Conservation (phyloP, 2,329 filamentous ascomycete species). For the Aspergillus sp. region DNA sequence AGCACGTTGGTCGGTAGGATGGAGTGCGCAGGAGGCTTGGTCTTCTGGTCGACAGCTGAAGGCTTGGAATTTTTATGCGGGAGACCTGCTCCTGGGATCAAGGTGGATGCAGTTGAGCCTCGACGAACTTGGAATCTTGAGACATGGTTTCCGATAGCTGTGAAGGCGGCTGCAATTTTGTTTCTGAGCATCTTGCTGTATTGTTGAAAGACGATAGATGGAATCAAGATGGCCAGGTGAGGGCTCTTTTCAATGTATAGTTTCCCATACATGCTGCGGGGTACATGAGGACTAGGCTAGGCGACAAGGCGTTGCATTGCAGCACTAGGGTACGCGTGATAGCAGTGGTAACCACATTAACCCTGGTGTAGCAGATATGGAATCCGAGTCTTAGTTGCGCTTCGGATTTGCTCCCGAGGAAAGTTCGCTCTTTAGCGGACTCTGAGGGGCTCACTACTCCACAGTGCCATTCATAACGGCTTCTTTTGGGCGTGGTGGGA, state of each 20-base stretch:
- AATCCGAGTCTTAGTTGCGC: too few relatives aligned
- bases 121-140: background rate
- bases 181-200: background rate
- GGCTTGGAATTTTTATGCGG: background rate
- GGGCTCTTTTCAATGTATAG: too few relatives aligned
- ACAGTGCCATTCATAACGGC: too few relatives aligned
- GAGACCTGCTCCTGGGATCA: background rate
- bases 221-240: background rate
- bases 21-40: background rate
- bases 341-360: too few relatives aligned
- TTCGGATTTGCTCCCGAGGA: too few relatives aligned
- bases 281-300: background rate
- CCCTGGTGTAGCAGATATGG: too few relatives aligned
- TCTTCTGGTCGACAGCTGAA: background rate
- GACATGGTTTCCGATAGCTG: background rate
- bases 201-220: background rate
- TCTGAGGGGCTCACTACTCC: too few relatives aligned
- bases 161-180: background rate
- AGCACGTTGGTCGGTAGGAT: conserved; percentile 29
- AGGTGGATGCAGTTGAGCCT: background rate
- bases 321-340: too few relatives aligned
- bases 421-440: too few relatives aligned
- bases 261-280: background rate
- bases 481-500: too few relatives aligned
- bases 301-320: too few relatives aligned